Conservation (phyloP, 2,329 filamentous ascomycete genomes). For the Fonsecaea multimorphosa region DNA sequence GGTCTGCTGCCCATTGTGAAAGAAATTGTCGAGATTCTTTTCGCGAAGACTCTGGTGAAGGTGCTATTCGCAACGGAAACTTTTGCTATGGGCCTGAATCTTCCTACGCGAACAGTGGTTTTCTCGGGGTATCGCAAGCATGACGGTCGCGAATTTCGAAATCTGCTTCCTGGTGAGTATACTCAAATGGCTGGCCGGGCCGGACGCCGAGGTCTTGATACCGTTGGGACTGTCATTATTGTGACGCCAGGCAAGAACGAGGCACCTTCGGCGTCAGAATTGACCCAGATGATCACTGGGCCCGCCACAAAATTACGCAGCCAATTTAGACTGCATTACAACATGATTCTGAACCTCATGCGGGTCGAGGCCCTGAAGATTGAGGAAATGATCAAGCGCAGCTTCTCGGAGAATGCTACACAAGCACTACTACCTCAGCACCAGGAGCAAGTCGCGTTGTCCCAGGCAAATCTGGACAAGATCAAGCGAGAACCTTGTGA, state of each 20-base stretch:
- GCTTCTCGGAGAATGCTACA: conserved; percentile 97
- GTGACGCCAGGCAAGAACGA: conserved; percentile 81
- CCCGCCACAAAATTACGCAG: conserved; percentile 94
- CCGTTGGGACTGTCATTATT: conserved; percentile 92
- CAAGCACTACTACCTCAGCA: conserved; percentile 93
- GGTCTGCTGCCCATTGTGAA: conserved; percentile 95
- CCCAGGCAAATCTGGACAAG: conserved; percentile 88
- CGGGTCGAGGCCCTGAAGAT: conserved; percentile 97
- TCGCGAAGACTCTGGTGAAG: conserved; percentile 93
- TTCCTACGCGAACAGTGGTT: conserved; percentile 94
- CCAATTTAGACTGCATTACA: conserved; percentile 96
- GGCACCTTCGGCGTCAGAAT: conserved; percentile 79
- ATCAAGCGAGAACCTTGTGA: conserved; percentile 84
- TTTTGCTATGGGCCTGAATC: conserved; percentile 96
- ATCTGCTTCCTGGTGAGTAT: conserved; percentile 92
- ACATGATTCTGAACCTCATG: conserved; percentile 97
- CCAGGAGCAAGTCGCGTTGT: conserved; percentile 90
- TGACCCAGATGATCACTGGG: conserved; percentile 93
- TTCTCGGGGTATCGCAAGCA: conserved; percentile 98
- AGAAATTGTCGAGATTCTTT: conserved; percentile 95
- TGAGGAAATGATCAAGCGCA: conserved; percentile 99
- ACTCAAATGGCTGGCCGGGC: conserved; percentile 98
- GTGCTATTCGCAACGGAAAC: conserved; percentile 97
- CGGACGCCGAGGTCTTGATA: conserved; percentile 88
- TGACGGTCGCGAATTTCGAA: conserved; percentile 88